These are phyloP conservation scores for Gossypium lobatum DNA, from an alignment of 441 rosid genomes.

Conservation along the genomic window DNA sequence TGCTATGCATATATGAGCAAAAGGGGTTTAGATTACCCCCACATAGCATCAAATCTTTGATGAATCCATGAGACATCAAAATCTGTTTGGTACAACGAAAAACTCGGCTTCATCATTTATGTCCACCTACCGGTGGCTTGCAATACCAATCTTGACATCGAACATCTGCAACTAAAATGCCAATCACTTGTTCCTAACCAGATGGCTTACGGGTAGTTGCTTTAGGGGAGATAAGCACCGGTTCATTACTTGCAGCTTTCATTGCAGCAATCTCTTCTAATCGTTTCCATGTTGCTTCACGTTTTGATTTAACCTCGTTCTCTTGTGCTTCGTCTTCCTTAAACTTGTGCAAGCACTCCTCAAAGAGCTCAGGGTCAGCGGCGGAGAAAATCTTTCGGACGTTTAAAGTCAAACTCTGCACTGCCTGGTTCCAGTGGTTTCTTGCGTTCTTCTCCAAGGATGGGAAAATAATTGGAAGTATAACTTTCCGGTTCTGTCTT, in stretches of 20 bases:
- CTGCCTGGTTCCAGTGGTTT: conserved; percentile 85
- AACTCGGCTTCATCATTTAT: not conserved
- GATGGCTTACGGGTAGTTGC: conserved; percentile 22
- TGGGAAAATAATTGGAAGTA: conserved; percentile 76
- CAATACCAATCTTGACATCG: conserved; percentile 11
- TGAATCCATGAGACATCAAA: not conserved
- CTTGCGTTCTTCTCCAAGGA: conserved; percentile 70
- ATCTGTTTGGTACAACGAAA: conserved; percentile 12
- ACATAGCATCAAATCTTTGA: conserved; percentile 1
- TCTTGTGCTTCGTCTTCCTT: conserved; percentile 55
- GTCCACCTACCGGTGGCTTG: conserved; percentile 10
- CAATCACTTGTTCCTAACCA: conserved; percentile 23
- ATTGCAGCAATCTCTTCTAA: conserved; percentile 72
- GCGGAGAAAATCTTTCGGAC: conserved; percentile 78
- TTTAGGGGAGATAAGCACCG: conserved; percentile 43
- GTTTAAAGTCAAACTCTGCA: conserved; percentile 76
- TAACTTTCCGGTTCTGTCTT: conserved; percentile 63
- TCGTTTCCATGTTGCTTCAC: conserved; percentile 66
- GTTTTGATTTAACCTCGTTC: conserved; percentile 45
- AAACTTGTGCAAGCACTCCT: conserved; percentile 67
- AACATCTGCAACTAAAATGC: conserved; percentile 2
- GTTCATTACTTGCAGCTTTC: conserved; percentile 48
- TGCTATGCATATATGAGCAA: conserved; percentile 7
- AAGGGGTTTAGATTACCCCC: conserved; percentile 5
- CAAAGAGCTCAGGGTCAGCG: conserved; percentile 61